Evolutionary conservation across 495 filamentous ascomycete genomes (phyloP), one percentile per base, ranked within the genome.

Genomic region (Hypoxylon fragiforme): DNA sequence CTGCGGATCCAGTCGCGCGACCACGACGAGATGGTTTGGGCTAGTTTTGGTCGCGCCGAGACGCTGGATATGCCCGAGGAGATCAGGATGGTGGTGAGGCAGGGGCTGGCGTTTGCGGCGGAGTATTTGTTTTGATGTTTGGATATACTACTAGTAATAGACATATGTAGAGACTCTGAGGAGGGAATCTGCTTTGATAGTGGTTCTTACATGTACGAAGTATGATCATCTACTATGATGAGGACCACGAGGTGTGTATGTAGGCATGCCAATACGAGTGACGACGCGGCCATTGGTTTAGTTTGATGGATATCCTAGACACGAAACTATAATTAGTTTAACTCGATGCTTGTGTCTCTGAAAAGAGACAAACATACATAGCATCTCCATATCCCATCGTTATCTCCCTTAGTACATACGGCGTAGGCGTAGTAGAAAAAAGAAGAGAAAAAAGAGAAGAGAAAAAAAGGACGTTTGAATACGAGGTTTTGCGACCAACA

Each of bases 11-110:
- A 15, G 41, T 58, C 47, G 7, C 11, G 41, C 3, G 64, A 64
- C 9, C 54, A 64, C 22, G 64, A 64, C n/a, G 61, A 54, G 32
- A n/a, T 67, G 28, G 57, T 62, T 14, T 67, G 64, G 64, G 64
- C 64, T n/a, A 64, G 61, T 22, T 51, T 54, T 3, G 47, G 57
- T 1, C 30, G 61, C 3, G 57, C 60, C 0, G 36, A 48, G 44
- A 35, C 46, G 50, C 9, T 67, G 44, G 31, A 35, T 1, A 67
- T 67, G 64, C 47, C 38, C 5, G 61, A 64, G 50, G 61, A 64
- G 35, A 7, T 67, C 36, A 37, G 61, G 47, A 48, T 36, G 7
- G 61, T 65, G 6, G 57, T 67, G 32, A 40, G 54, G 15, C 61
- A 64, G 39, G 64, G 60, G 21, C 21, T 67, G 42, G 61, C 50